Evolutionary conservation across 345 rosid genomes (phyloP).

Genomic region (Syzygium grande): DNA sequence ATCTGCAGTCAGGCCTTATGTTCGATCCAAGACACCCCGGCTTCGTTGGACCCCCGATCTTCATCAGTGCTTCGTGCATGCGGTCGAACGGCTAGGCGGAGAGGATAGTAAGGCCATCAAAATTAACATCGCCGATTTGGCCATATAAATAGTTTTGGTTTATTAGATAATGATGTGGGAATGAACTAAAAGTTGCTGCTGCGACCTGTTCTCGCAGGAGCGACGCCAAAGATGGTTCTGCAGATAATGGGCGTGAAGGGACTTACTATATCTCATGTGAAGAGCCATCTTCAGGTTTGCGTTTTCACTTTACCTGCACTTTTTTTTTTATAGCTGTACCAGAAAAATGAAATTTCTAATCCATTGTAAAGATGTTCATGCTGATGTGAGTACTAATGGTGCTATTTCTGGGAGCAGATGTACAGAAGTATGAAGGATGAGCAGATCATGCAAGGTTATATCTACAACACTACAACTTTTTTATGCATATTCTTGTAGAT

Average conservation of each 20-base stretch:
- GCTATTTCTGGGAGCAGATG: conserved; percentile 30
- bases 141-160: not conserved
- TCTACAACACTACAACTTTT: not conserved
- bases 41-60: conserved; percentile 61
- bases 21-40: conserved; percentile 50
- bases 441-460: conserved; percentile 46
- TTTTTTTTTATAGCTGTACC: not conserved
- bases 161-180: not conserved
- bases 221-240: conserved; percentile 65
- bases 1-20: conserved; percentile 29
- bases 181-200: not conserved
- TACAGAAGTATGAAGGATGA: conserved; percentile 66
- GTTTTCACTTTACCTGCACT: not conserved
- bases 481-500: not conserved
- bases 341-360: not conserved
- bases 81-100: conserved; percentile 58
- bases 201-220: conserved; percentile 23
- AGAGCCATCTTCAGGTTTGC: conserved; percentile 78
- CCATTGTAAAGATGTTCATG: not conserved
- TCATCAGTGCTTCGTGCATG: conserved; percentile 55
- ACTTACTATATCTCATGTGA: conserved; percentile 62
- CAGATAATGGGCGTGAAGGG: conserved; percentile 60
- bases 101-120: conserved; percentile 39
- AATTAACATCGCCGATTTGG: not conserved
- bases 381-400: not conserved